A percentile compares a stretch with the other conserved stretches of the same genome.
Conservation (phyloP, 768 basidiomycete species). For the Pilatotrama ljubarskyi region DNA sequence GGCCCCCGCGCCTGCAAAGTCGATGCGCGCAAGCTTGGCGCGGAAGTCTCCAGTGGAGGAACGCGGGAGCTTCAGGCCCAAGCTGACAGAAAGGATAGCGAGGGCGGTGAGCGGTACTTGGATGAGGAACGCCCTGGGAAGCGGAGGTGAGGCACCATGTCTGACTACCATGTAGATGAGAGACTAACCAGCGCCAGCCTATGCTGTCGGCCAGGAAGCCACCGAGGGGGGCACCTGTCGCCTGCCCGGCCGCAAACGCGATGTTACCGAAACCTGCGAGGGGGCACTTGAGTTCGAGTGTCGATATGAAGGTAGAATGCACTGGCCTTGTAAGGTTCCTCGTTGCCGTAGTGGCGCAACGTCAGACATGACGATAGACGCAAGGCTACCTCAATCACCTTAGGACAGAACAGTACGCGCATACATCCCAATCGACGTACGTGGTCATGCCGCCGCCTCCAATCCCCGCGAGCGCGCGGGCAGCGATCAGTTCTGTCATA, state of each 20-base stretch:
- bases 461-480: constrained; percentile 57
- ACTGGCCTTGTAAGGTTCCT: constrained; percentile 66
- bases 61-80: constrained; percentile 56
- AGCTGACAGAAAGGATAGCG: constrained; percentile 52
- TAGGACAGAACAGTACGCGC: neutral
- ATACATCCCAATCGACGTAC: constrained; percentile 37
- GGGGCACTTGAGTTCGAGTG: no score
- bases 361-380: constrained; percentile 67
- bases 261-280: constrained; percentile 55
- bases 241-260: constrained; percentile 57
- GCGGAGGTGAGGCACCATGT: no score
- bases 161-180: neutral
- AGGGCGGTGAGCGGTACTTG: constrained; percentile 58
- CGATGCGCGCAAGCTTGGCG: constrained; percentile 58
- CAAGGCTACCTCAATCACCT: constrained; percentile 40
- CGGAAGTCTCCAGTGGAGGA: constrained; percentile 41
- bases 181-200: constrained; percentile 62
- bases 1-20: constrained; percentile 58
- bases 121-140: constrained; percentile 53
- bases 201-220: constrained; percentile 62
- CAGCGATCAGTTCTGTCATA: constrained; percentile 53
- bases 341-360: constrained; percentile 60
- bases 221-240: constrained; percentile 61
- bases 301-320: no score
- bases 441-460: constrained; percentile 66